Evolutionary conservation across 345 rosid genomes (phyloP).

Genomic region (Ailanthus altissimus): DNA sequence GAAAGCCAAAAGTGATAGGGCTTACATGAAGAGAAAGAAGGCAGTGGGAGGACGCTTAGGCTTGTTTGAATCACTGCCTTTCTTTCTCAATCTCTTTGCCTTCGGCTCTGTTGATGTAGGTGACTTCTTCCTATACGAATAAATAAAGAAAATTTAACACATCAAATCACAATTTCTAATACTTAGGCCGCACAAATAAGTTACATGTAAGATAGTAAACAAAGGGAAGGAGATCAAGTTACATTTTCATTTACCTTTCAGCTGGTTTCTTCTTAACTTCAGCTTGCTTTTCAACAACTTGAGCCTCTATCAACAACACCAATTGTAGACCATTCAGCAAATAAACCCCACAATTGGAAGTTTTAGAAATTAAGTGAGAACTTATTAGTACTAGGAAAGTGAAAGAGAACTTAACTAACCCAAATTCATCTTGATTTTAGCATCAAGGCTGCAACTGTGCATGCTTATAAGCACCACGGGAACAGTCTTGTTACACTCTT

Average conservation of each 20-base stretch:
- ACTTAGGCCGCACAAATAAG: background rate
- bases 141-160: too few species aligned
- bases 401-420: constrained; percentile 38
- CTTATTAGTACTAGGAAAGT: background rate
- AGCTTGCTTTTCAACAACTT: constrained; percentile 63
- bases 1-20: background rate
- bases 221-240: background rate
- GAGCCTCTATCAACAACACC: constrained; percentile 50
- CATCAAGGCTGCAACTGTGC: constrained; percentile 90
- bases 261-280: constrained; percentile 62
- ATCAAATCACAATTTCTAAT: background rate
- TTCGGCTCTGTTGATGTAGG: constrained; percentile 64
- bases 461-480: constrained; percentile 76
- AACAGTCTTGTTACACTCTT: constrained; percentile 70
- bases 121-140: constrained; percentile 54
- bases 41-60: constrained; percentile 84
- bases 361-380: background rate
- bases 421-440: constrained; percentile 71
- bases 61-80: constrained; percentile 45
- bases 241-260: constrained; percentile 47
- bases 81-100: constrained; percentile 58
- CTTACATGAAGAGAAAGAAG: constrained; percentile 85
- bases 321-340: background rate
- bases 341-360: background rate
- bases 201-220: too few species aligned